Base-by-base conservation (phyloP, 208 protist species). In the Leishmania braziliensis region DNA sequence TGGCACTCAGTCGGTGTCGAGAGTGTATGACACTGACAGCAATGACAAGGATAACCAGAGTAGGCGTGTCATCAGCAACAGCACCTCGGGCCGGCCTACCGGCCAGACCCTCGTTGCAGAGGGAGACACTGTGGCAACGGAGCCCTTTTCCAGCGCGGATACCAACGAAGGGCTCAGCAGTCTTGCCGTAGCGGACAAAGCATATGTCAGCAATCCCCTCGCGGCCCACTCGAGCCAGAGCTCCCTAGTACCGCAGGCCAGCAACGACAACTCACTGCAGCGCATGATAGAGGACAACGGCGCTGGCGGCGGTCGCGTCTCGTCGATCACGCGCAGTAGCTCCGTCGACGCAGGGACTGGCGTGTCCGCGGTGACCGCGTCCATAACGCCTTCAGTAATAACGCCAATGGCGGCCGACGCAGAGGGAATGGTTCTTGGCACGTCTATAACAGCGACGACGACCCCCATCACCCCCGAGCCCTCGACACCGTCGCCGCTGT, bases 401-500 rank as follows among this genome's bases (percentile, higher is more conserved):
- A 39, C 54, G 39, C 39, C 56, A 68, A 39, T 65, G 16, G 74
- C 10, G 12, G 39, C 9, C 39, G 33, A 14, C 20, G 36, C 50
- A n/a, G 53, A 46, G 0, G 33, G 36, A 36, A 8, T 16, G 14
- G 1, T 69, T n/a, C 29, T 69, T 26, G 43, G 29, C 16, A 60
- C 54, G 20, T 29, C 76, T n/a, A 33, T 60, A 16, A 70, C 54
- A 26, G 48, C 60, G 43, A 75, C 4, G 58, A 62, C 39, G 33
- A 60, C 71, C 18, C 77, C 77, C 20, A 33, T 12, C 72, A 75
- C 65, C 46, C 14, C 76, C 26, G 53, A 80, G 16, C 3, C 74
- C 4, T 70, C 76, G 43, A 50, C 66, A 29, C 66, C 74, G 53
- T 78, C 63, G 36, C 70, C 77, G 77, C 82, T 69, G 82, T 63